A percentile compares a stretch with the other conserved stretches of the same genome.
Conservation (phyloP, 495 filamentous ascomycete genomes). For the Glonium stellatum region DNA sequence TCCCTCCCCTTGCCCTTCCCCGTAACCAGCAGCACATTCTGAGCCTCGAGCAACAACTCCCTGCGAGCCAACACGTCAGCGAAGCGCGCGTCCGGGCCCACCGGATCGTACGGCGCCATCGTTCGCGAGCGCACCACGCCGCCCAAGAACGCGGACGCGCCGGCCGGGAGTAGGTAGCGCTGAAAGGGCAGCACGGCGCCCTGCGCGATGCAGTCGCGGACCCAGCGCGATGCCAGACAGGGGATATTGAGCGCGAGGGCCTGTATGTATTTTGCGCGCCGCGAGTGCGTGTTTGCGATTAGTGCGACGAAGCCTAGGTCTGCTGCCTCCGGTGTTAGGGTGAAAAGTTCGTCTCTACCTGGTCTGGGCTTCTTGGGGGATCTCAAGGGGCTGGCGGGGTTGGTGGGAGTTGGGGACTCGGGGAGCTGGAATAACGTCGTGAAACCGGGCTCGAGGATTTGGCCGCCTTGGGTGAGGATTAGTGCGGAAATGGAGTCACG, state of each 20-base stretch:
- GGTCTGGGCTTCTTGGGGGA: background rate
- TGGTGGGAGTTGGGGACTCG: background rate
- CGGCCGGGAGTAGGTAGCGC: constrained; percentile 78
- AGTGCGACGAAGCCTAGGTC: constrained; percentile 71
- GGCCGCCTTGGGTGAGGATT: constrained; percentile 60
- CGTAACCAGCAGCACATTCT: constrained; percentile 68
- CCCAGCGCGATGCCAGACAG: constrained; percentile 73
- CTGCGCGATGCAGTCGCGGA: constrained; percentile 61
- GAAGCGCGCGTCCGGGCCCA: constrained; percentile 43
- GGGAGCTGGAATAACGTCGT: constrained; percentile 65
- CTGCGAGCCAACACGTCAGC: constrained; percentile 49
- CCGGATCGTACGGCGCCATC: constrained; percentile 52
- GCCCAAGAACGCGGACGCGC: constrained; percentile 66
- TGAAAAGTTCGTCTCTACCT: constrained; percentile 31
- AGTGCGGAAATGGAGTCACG: constrained; percentile 46
- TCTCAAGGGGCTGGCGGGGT: background rate
- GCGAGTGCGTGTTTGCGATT: constrained; percentile 78
- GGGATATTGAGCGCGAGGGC: constrained; percentile 86
- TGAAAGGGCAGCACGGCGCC: constrained; percentile 62
- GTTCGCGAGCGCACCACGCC: constrained; percentile 71
- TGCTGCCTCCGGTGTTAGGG: constrained; percentile 44
- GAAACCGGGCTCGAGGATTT: constrained; percentile 68
- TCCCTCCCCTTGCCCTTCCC: constrained; percentile 56
- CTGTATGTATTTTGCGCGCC: constrained; percentile 92
- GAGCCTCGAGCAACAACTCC: constrained; percentile 55